A percentile compares a stretch with the other conserved stretches of the same genome.
These are phyloP conservation scores for Saturnispora kantuleensis DNA, from an alignment of 805 yeast genomes.

Conservation along the genomic window DNA sequence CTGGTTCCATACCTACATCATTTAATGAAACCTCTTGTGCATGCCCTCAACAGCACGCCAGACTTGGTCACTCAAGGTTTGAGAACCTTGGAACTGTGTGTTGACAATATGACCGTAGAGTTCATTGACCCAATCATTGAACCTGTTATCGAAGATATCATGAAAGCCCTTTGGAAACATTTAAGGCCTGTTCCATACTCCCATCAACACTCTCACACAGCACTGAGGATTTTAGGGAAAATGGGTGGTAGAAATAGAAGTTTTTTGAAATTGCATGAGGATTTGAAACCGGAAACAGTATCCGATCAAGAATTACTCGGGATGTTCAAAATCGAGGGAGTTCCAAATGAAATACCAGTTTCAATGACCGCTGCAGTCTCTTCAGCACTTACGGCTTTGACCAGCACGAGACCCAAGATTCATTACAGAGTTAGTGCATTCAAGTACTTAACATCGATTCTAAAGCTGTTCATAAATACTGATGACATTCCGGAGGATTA, in stretches of 20 bases:
- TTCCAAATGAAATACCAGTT: slow-evolving; percentile 51
- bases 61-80: slow-evolving; percentile 92
- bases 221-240: slow-evolving; percentile 87
- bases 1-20: slow-evolving; percentile 86
- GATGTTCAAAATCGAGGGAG: slow-evolving; percentile 60
- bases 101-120: slow-evolving; percentile 91
- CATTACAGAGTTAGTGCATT: slow-evolving; percentile 74
- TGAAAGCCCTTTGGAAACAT: slow-evolving; percentile 88
- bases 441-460: slow-evolving; percentile 53
- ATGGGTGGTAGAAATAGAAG: slow-evolving; percentile 92
- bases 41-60: slow-evolving; percentile 81
- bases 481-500: slow-evolving; percentile 38
- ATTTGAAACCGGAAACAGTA: slow-evolving; percentile 42
- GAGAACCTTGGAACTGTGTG: slow-evolving; percentile 89
- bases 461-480: slow-evolving; percentile 58
- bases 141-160: slow-evolving; percentile 90
- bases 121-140: slow-evolving; percentile 95
- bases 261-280: slow-evolving; percentile 66
- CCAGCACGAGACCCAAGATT: slow-evolving; percentile 50
- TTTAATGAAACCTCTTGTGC: slow-evolving; percentile 83
- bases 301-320: slow-evolving; percentile 63
- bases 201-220: slow-evolving; percentile 92
- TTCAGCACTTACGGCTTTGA: slow-evolving; percentile 66
- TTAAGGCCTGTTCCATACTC: slow-evolving; percentile 87
- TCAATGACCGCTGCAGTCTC: slow-evolving; percentile 77